Conservation (phyloP, 306 rosid species). For the Ormosia emarginata region DNA sequence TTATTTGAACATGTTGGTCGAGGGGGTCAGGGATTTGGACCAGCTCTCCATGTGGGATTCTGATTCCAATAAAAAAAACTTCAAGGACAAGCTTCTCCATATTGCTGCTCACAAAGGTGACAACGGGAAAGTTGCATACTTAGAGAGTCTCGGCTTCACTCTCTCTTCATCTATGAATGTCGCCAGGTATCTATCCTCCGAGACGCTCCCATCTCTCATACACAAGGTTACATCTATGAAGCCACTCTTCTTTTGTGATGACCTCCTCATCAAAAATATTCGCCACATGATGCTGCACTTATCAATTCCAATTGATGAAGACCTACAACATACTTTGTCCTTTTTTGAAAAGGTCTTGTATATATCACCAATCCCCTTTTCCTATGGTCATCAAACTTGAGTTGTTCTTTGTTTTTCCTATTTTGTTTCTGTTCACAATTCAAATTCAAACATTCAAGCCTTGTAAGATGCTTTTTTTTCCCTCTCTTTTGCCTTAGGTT, state of each 20-base stretch:
- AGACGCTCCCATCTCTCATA: constrained; percentile 58
- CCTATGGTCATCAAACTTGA: neutral
- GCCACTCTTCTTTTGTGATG: constrained; percentile 51
- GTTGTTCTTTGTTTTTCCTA: neutral
- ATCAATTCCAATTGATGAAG: constrained; percentile 77
- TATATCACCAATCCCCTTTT: neutral
- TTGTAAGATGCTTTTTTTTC: neutral
- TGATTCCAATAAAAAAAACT: constrained; percentile 13
- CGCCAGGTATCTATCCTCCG: constrained; percentile 56
- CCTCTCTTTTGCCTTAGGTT: constrained; percentile 37
- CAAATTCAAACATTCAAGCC: neutral
- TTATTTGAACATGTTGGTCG: constrained; percentile 65
- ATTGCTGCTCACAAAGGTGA: constrained; percentile 72
- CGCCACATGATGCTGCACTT: constrained; percentile 64
- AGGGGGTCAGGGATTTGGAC: constrained; percentile 71
- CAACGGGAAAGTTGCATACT: constrained; percentile 66
- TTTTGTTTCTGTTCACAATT: neutral
- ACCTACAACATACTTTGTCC: constrained; percentile 72
- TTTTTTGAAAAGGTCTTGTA: constrained; percentile 70
- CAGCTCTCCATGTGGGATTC: constrained; percentile 49
- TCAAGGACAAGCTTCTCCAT: constrained; percentile 50
- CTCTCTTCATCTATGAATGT: constrained; percentile 79
- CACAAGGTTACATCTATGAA: constrained; percentile 68
- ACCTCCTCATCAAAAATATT: constrained; percentile 45
- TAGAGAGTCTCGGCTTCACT: constrained; percentile 75